These are phyloP conservation scores for Mucor saturninus DNA, from an alignment of 371 early-diverging fungal genomes.

Conservation along the genomic window DNA sequence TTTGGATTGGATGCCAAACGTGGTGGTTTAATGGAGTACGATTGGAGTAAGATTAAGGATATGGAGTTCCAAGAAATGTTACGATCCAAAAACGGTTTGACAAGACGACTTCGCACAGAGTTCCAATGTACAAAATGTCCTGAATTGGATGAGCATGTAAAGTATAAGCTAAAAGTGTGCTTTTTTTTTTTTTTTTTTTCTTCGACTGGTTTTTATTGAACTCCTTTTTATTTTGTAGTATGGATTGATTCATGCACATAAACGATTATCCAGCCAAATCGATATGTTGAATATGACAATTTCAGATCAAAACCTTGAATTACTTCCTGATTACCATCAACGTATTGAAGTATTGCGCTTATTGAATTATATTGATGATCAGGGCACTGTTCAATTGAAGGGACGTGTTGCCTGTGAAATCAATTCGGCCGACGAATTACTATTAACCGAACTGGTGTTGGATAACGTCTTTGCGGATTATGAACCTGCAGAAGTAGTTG, in stretches of 20 bases:
- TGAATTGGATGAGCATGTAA: constrained; percentile 78
- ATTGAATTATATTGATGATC: constrained; percentile 83
- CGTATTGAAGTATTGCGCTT: constrained; percentile 82
- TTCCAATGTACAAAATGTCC: constrained; percentile 88
- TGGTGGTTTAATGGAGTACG: constrained; percentile 58
- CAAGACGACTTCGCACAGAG: constrained; percentile 42
- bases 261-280: constrained; percentile 68
- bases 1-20: constrained; percentile 57
- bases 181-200: neutral
- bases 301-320: constrained; percentile 89
- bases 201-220: neutral
- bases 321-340: constrained; percentile 92
- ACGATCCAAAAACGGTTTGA: constrained; percentile 50
- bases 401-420: constrained; percentile 99
- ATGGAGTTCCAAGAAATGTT: constrained; percentile 83
- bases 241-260: constrained; percentile 70
- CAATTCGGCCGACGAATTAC: constrained; percentile 94
- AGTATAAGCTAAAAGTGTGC: constrained; percentile 3
- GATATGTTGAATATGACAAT: constrained; percentile 77
- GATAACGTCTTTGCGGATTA: constrained; percentile 93
- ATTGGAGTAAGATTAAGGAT: constrained; percentile 80
- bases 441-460: constrained; percentile 97
- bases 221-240: constrained; percentile 49
- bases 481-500: constrained; percentile 93
- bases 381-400: constrained; percentile 91